Evolutionary conservation across 75 land plant species (phyloP).

Genomic region (Pseudotsuga menziesii): DNA sequence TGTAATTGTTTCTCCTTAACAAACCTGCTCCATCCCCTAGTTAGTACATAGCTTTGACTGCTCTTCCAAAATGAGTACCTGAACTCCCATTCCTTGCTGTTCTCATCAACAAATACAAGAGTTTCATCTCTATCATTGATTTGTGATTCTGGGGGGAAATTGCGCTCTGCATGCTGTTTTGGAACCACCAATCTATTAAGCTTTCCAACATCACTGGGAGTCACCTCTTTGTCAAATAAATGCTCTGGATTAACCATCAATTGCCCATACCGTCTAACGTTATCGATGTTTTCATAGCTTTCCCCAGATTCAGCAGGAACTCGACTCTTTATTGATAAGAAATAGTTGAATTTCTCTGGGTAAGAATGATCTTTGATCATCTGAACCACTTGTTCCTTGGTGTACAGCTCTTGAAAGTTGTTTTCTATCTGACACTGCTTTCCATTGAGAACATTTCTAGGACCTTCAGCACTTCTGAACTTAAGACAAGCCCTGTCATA

Average conservation of each 20-base stretch:
- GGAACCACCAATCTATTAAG: slow-evolving; percentile 51
- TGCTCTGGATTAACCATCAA: not conserved
- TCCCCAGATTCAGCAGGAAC: no score
- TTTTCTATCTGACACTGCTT: slow-evolving; percentile 19
- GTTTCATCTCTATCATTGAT: not conserved
- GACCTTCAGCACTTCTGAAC: slow-evolving; percentile 29
- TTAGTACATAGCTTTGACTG: slow-evolving; percentile 37
- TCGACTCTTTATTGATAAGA: no score
- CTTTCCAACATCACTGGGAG: slow-evolving; percentile 59
- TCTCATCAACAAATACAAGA: slow-evolving; percentile 15
- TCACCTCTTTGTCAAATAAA: slow-evolving; percentile 44
- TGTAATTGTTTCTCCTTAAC: slow-evolving; percentile 23
- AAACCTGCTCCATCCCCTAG: slow-evolving; percentile 32
- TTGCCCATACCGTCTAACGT: no score
- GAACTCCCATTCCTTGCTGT: slow-evolving; percentile 17
- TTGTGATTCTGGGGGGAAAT: slow-evolving; percentile 20
- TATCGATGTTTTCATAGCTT: no score
- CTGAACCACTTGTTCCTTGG: slow-evolving; percentile 29
- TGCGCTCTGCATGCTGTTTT: slow-evolving; percentile 29
- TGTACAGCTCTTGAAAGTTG: slow-evolving; percentile 30
- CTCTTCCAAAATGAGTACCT: slow-evolving; percentile 36
- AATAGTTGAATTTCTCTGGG: not conserved
- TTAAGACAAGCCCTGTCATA: slow-evolving; percentile 66
- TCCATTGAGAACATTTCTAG: slow-evolving; percentile 37
- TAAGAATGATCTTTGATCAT: slow-evolving; percentile 63